phyloP scores from a whole-genome alignment of 2,329 filamentous ascomycete genomes.

The Aspergillus sojae region DNA sequence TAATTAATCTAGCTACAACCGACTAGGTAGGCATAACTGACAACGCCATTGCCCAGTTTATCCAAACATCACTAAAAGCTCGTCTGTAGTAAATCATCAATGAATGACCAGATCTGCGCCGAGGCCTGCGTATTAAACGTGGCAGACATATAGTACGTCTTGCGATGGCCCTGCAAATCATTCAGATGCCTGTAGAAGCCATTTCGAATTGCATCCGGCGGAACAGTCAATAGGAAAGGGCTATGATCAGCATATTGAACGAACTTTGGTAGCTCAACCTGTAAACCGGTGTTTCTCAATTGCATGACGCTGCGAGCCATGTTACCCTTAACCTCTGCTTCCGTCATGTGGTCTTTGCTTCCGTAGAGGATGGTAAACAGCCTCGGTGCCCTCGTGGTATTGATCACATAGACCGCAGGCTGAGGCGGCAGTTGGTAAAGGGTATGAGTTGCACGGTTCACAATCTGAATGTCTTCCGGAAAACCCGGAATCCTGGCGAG shows the following conservation, averaged over 20 bases:
- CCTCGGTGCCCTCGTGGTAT: neutral
- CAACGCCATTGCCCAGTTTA: no score
- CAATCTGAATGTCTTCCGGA: slow-evolving; percentile 1
- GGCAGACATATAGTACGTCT: slow-evolving; percentile 45
- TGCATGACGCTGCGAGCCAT: slow-evolving; percentile 8
- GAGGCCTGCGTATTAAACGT: slow-evolving; percentile 15
- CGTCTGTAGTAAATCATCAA: neutral
- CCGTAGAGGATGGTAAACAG: slow-evolving; percentile 8
- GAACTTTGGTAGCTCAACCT: slow-evolving; percentile 13
- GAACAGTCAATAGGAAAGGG: slow-evolving; percentile 34
- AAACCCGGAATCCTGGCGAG: slow-evolving; percentile 35
- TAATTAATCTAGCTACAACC: no score
- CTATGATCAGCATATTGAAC: slow-evolving; percentile 24
- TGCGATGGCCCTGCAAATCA: slow-evolving; percentile 40
- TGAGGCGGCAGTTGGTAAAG: slow-evolving; percentile 11
- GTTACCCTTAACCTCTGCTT: slow-evolving; percentile 3
- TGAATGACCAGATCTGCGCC: slow-evolving; percentile 6
- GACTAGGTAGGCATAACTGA: no score
- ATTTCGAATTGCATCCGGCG: slow-evolving; percentile 29
- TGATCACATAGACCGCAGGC: slow-evolving; percentile 11
- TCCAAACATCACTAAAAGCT: neutral
- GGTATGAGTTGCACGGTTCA: slow-evolving; percentile 14
- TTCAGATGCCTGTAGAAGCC: slow-evolving; percentile 43
- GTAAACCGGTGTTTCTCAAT: slow-evolving; percentile 6
- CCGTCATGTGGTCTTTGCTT: slow-evolving; percentile 7